Percentiles rank a stretch among this genome's conserved stretches.
These are phyloP conservation scores for Leishmania martiniquensis DNA, from an alignment of 208 protist genomes.

Conservation along the genomic window DNA sequence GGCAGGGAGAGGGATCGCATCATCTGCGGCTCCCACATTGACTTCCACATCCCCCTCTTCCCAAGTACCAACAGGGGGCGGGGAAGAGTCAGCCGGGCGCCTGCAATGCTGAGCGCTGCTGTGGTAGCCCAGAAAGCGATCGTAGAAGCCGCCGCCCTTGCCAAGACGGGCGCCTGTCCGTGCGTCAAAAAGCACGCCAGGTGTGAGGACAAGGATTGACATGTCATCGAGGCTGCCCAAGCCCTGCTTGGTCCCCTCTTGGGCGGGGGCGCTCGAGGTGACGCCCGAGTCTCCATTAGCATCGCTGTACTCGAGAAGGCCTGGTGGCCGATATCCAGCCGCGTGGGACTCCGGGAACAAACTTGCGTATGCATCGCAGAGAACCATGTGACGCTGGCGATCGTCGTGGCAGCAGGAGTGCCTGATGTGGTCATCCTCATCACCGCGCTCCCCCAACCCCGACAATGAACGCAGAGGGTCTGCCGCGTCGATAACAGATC, in stretches of 20 bases:
- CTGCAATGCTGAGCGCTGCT: neutral
- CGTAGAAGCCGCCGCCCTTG: conserved; percentile 91
- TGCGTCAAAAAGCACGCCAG: conserved; percentile 74
- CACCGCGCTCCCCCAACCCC: neutral
- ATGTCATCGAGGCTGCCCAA: conserved; percentile 19
- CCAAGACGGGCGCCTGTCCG: conserved; percentile 57
- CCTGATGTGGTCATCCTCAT: neutral
- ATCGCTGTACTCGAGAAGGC: conserved; percentile 24
- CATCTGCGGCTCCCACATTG: neutral
- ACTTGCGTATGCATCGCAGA: conserved; percentile 27
- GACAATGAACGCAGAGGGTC: neutral
- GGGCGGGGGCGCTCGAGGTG: neutral
- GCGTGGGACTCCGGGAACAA: conserved; percentile 21
- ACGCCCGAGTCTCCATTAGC: neutral
- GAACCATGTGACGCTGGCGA: conserved; percentile 17
- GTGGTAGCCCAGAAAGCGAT: conserved; percentile 71
- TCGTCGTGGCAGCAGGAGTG: neutral
- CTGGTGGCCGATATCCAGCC: conserved; percentile 22
- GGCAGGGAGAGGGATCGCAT: neutral
- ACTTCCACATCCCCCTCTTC: neutral
- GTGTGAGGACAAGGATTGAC: conserved; percentile 54
- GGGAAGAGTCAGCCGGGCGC: neutral
- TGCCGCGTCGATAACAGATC: neutral
- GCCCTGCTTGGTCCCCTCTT: neutral
- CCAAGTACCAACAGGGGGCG: too few relatives aligned